Evolutionary conservation across 192 early-diverging fungal species (phyloP).

Genomic region (Coemansia furcata): DNA sequence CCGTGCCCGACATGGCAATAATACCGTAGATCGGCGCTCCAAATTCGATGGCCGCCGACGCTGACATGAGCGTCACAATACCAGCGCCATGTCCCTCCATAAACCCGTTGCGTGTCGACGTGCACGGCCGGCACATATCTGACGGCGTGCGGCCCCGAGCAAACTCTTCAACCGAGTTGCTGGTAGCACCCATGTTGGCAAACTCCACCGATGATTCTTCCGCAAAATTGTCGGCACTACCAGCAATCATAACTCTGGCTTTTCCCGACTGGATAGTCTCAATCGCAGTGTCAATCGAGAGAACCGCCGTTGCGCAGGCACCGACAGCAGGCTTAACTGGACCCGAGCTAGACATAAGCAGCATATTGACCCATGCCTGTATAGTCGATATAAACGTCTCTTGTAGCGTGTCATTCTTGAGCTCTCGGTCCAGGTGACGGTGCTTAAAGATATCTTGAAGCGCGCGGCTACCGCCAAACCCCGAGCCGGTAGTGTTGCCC

Average conservation of each 20-base stretch:
- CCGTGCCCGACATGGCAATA: constrained; percentile 82
- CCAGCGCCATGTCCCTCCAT: constrained; percentile 91
- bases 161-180: constrained; percentile 80
- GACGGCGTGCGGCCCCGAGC: constrained; percentile 79
- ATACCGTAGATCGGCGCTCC: constrained; percentile 92
- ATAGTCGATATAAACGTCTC: constrained; percentile 95
- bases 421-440: constrained; percentile 69
- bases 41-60: constrained; percentile 81
- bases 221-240: constrained; percentile 86
- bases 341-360: constrained; percentile 86
- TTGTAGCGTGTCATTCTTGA: constrained; percentile 83
- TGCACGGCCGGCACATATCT: constrained; percentile 92
- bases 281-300: constrained; percentile 86
- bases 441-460: constrained; percentile 70
- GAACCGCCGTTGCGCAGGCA: constrained; percentile 90
- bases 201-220: constrained; percentile 89
- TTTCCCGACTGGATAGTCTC: constrained; percentile 87
- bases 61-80: constrained; percentile 90
- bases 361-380: constrained; percentile 94
- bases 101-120: constrained; percentile 84
- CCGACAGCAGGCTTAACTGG: constrained; percentile 78
- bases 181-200: constrained; percentile 96
- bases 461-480: constrained; percentile 81
- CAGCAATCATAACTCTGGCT: constrained; percentile 89
- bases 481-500: constrained; percentile 86